phyloP scores from a whole-genome alignment of 2,329 filamentous ascomycete species.

The Fusarium sp. region DNA sequence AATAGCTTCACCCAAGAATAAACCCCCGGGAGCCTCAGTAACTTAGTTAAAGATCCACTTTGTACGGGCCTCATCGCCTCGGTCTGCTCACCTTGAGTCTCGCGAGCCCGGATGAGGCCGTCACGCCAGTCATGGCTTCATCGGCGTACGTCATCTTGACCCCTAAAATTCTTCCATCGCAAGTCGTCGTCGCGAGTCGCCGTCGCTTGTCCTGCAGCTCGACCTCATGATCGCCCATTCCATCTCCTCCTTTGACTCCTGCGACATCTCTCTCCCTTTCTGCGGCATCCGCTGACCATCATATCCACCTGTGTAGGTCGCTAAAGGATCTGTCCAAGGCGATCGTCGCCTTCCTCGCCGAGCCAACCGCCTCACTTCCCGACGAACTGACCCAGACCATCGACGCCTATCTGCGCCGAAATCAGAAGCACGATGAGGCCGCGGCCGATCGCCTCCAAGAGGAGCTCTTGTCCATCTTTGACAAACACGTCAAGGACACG shows the following conservation, averaged over 20 bases:
- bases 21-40: conserved; percentile 10
- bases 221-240: conserved; percentile 21
- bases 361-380: conserved; percentile 71
- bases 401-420: conserved; percentile 74
- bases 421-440: conserved; percentile 73
- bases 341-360: conserved; percentile 59
- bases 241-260: conserved; percentile 25
- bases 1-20: conserved; percentile 39
- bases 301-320: conserved; percentile 54
- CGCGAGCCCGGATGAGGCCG: conserved; percentile 42
- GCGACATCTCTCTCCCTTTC: conserved; percentile 19
- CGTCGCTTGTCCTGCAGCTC: conserved; percentile 24
- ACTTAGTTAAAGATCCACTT: conserved; percentile 28
- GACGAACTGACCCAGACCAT: conserved; percentile 71
- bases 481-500: conserved; percentile 68
- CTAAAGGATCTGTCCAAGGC: conserved; percentile 71
- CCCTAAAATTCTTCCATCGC: conserved; percentile 37
- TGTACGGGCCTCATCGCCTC: conserved; percentile 36
- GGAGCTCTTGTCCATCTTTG: conserved; percentile 74
- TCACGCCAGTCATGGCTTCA: conserved; percentile 42
- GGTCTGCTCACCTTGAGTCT: conserved; percentile 35
- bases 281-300: conserved; percentile 29
- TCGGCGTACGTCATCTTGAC: conserved; percentile 42
- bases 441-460: conserved; percentile 78
- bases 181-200: conserved; percentile 1